Evolutionary conservation across 306 rosid species (phyloP), one percentile per base, ranked within the genome.

Genomic region (Cotoneaster glaucophyllus): DNA sequence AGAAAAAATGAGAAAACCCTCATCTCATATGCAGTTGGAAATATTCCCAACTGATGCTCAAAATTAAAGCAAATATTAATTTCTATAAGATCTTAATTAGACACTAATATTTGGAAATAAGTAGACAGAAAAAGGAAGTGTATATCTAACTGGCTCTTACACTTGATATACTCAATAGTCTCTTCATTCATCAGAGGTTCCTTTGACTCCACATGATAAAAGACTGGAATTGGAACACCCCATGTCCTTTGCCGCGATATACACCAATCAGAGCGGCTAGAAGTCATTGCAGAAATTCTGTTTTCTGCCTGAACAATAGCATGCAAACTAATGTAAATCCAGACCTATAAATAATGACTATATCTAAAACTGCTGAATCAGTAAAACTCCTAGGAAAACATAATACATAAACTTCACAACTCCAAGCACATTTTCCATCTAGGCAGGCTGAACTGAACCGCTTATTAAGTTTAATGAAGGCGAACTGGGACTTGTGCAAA

Each of bases 141-240:
- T 48, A 81, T 48, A 75, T 63, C 54, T 44, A 77, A 22, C 44
- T 58, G 73, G 69, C 25, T 78, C 92, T 83, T 85, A 95, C 99
- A 83, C 81, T 87, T 89, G 41, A 95, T 83, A 84, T 92, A 93
- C 69, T 87, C 82, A 75, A 92, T 87, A 53, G 96, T 95, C 82
- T 92, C 98, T 74, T 92, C 93, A 80, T 92, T 89, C 97, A 92
- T 92, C 37, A 92, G 91, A 79, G 99, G 99, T 80, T 95, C 97
- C 85, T 88, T 82, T 31, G 98, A 83, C 67, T 84, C 86, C 80
- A 83, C 52, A 70, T 95, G 97, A 86, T 95, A 95, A 89, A 95
- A 95, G 48, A 92, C 99, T 54, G 99, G 99, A 87, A 95, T 95
- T 71, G 99, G 99, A 74, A 95, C 97, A 69, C 99, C 99, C 99